Percentiles rank a stretch among this genome's conserved stretches.
Evolutionary conservation across 2,329 filamentous ascomycete species (phyloP).

Genomic region (Clarireedia monteithiana): DNA sequence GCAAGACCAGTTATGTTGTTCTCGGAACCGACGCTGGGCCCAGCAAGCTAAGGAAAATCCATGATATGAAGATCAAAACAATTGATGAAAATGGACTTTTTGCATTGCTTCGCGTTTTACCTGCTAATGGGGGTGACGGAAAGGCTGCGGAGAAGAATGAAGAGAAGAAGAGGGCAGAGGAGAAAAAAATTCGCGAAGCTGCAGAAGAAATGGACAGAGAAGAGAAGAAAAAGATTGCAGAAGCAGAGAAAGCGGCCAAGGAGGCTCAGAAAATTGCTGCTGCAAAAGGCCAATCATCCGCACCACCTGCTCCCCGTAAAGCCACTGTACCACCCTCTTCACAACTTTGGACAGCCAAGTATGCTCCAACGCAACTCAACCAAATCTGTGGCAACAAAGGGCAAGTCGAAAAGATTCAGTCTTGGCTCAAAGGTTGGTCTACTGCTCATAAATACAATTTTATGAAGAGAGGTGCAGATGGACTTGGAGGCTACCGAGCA

Average conservation of each 20-base stretch:
- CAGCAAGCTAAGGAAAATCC: slow-evolving; percentile 84
- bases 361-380: slow-evolving; percentile 74
- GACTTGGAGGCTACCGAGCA: slow-evolving; percentile 74
- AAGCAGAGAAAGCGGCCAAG: slow-evolving; percentile 43
- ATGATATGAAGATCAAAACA: slow-evolving; percentile 71
- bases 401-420: slow-evolving; percentile 81
- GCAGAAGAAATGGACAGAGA: slow-evolving; percentile 80
- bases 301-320: slow-evolving; percentile 33
- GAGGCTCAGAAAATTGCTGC: slow-evolving; percentile 26
- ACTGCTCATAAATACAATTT: slow-evolving; percentile 75
- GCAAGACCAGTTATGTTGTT: slow-evolving; percentile 90
- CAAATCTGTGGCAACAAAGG: slow-evolving; percentile 95
- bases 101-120: slow-evolving; percentile 70
- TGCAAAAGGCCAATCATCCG: slow-evolving; percentile 28
- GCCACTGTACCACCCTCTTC: slow-evolving; percentile 39
- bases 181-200: slow-evolving; percentile 71
- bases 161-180: slow-evolving; percentile 78
- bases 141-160: slow-evolving; percentile 80
- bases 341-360: slow-evolving; percentile 89
- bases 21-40: slow-evolving; percentile 87
- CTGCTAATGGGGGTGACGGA: slow-evolving; percentile 78
- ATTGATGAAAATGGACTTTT: slow-evolving; percentile 93
- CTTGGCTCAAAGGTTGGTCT: slow-evolving; percentile 78
- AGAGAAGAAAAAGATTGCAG: slow-evolving; percentile 53
- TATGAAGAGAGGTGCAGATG: slow-evolving; percentile 74